A percentile compares a stretch with the other conserved stretches of the same genome.
Conservation (phyloP, 2,329 filamentous ascomycete species). For the Neonectria neomacrospora region DNA sequence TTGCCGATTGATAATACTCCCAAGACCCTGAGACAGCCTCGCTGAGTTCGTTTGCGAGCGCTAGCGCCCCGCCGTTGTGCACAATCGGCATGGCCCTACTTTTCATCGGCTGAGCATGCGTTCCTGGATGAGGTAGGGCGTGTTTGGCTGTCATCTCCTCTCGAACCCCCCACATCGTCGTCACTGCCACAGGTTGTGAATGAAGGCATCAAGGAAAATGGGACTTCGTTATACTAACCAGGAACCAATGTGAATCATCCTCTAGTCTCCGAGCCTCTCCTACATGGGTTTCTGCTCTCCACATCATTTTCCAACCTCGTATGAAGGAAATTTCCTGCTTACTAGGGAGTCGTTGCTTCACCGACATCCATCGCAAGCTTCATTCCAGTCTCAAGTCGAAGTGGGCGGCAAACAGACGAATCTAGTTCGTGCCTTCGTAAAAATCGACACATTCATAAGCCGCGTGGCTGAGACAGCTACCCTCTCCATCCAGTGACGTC, state of each 20-base stretch:
- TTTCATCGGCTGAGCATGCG: conserved; percentile 4
- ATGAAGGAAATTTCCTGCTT: not conserved
- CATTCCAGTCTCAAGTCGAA: conserved; percentile 14
- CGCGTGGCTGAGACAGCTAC: conserved; percentile 11
- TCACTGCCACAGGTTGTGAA: not conserved
- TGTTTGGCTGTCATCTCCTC: conserved; percentile 1
- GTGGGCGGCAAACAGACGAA: conserved; percentile 14
- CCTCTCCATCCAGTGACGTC: conserved; percentile 12
- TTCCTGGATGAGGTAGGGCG: conserved; percentile 14
- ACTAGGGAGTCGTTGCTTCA: not conserved
- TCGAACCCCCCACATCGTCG: not conserved
- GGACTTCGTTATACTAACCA: not conserved
- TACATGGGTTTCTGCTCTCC: not conserved
- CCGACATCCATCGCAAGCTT: not conserved
- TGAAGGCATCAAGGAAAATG: not conserved
- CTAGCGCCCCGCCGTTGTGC: conserved; percentile 15
- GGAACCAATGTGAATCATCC: not conserved
- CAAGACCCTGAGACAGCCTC: not conserved
- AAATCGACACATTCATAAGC: not conserved
- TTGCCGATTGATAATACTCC: not conserved
- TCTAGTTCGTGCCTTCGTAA: not conserved
- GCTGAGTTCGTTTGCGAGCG: not conserved
- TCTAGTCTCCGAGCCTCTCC: not conserved
- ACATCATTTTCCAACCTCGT: not conserved
- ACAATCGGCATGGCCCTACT: conserved; percentile 23